Evolutionary conservation across 1,139 yeast species (phyloP).

Genomic region (Hemisphaericaspora subhashii): DNA sequence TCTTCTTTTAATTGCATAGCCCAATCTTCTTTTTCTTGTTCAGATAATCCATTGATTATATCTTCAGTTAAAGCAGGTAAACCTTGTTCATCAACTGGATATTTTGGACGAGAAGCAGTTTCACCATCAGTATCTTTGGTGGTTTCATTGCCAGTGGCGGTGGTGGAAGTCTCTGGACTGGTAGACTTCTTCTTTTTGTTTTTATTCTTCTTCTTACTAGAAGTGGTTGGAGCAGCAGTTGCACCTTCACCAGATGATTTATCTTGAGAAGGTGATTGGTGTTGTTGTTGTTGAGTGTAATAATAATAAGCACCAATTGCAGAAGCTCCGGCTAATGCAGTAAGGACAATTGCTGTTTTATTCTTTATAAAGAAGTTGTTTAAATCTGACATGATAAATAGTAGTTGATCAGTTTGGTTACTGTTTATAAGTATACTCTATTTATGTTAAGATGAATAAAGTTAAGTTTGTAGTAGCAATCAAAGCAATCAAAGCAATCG

Average conservation of each 20-base stretch:
- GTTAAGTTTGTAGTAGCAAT: too few relatives aligned
- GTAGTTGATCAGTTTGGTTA: neutral
- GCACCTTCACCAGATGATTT: constrained; percentile 4
- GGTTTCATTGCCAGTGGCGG: constrained; percentile 3
- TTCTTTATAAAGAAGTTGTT: constrained; percentile 52
- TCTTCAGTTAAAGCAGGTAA: constrained; percentile 56
- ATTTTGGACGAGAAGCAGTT: constrained; percentile 18
- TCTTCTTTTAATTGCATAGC: constrained; percentile 82
- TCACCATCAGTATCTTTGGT: constrained; percentile 10
- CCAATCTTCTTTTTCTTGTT: constrained; percentile 62
- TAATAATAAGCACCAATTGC: constrained; percentile 63
- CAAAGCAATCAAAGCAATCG: too few relatives aligned
- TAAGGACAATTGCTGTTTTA: constrained; percentile 56
- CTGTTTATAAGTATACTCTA: neutral
- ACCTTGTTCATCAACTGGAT: constrained; percentile 54
- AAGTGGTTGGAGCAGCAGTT: neutral
- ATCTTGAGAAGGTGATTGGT: too few relatives aligned
- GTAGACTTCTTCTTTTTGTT: constrained; percentile 9
- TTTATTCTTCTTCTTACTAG: constrained; percentile 11
- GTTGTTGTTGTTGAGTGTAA: constrained; percentile 35
- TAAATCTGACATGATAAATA: constrained; percentile 10
- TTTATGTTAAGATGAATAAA: too few relatives aligned
- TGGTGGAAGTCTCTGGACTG: constrained; percentile 8
- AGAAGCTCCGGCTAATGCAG: constrained; percentile 62
- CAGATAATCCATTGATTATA: constrained; percentile 46